Conservation (phyloP, 1,284 basidiomycete species). For the Malassezia psittaci region DNA sequence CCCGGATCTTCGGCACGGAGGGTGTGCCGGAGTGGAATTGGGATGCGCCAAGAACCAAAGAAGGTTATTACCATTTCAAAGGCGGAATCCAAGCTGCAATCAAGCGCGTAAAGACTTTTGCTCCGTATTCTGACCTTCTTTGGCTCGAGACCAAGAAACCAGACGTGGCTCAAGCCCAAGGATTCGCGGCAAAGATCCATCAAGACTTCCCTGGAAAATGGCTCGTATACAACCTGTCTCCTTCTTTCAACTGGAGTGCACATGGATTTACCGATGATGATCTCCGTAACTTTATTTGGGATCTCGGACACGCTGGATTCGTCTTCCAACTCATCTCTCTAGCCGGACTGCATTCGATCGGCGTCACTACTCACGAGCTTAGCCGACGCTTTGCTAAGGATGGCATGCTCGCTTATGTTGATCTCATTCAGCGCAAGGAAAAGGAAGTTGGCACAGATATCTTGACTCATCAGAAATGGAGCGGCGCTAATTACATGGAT, state of each 20-base stretch:
- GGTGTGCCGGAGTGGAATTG: constrained; percentile 67
- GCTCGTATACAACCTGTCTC: constrained; percentile 89
- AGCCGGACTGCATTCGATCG: constrained; percentile 43
- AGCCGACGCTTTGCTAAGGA: constrained; percentile 56
- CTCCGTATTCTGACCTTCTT: constrained; percentile 50
- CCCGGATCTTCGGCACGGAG: constrained; percentile 60
- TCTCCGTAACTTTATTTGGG: constrained; percentile 47
- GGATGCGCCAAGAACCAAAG: constrained; percentile 80
- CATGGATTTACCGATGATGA: constrained; percentile 65
- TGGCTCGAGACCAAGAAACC: constrained; percentile 75
- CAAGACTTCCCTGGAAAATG: constrained; percentile 64
- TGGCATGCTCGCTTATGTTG: constrained; percentile 46
- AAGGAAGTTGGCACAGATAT: constrained; percentile 45
- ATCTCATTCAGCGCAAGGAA: constrained; percentile 43
- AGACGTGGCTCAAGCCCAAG: constrained; percentile 65
- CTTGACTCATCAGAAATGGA: constrained; percentile 47
- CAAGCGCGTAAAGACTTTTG: constrained; percentile 67
- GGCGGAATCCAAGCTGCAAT: constrained; percentile 77
- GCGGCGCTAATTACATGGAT: constrained; percentile 42
- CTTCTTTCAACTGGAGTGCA: constrained; percentile 82
- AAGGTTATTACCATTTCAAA: constrained; percentile 82
- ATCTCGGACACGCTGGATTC: constrained; percentile 41
- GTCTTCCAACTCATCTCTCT: constrained; percentile 48
- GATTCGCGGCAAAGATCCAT: constrained; percentile 67
- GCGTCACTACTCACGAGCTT: constrained; percentile 39